A percentile compares a stretch with the other conserved stretches of the same genome.
phyloP scores from a whole-genome alignment of 176 grass and related monocot genomes.

The Rhynchospora tenuis region DNA sequence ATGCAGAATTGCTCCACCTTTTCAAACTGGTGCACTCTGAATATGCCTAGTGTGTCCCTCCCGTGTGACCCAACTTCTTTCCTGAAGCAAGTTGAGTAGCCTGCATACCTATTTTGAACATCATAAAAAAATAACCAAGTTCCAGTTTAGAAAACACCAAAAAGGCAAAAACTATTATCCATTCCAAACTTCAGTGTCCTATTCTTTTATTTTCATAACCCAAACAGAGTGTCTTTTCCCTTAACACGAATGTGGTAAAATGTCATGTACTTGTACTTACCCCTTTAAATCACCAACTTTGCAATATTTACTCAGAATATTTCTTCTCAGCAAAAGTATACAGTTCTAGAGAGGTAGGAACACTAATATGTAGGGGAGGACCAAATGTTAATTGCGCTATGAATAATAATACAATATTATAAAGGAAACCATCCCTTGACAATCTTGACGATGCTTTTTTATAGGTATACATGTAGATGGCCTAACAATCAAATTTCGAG shows the following conservation, averaged over 20 bases:
- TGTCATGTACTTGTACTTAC: not conserved
- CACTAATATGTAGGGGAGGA: not conserved
- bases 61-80: slow-evolving; percentile 95
- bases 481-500: no score
- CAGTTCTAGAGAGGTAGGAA: not conserved
- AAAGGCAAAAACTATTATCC: not conserved
- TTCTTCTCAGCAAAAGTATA: not conserved
- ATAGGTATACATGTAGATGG: no score
- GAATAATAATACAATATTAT: not conserved
- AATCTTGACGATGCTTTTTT: no score
- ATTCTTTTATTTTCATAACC: not conserved
- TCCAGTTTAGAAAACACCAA: not conserved
- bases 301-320: not conserved
- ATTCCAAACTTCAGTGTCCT: not conserved
- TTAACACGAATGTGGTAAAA: not conserved
- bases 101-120: slow-evolving; percentile 55
- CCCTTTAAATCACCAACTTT: not conserved
- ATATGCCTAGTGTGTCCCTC: slow-evolving; percentile 81
- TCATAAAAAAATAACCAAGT: slow-evolving; percentile 5
- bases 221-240: not conserved
- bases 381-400: not conserved
- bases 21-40: slow-evolving; percentile 96
- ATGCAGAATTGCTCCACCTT: slow-evolving; percentile 92
- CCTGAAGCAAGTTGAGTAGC: slow-evolving; percentile 93
- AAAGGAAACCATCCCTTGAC: not conserved